Percentiles rank a stretch among this genome's conserved stretches.
Conservation (phyloP, 2,329 filamentous ascomycete species). For the Cryphonectria radicalis region DNA sequence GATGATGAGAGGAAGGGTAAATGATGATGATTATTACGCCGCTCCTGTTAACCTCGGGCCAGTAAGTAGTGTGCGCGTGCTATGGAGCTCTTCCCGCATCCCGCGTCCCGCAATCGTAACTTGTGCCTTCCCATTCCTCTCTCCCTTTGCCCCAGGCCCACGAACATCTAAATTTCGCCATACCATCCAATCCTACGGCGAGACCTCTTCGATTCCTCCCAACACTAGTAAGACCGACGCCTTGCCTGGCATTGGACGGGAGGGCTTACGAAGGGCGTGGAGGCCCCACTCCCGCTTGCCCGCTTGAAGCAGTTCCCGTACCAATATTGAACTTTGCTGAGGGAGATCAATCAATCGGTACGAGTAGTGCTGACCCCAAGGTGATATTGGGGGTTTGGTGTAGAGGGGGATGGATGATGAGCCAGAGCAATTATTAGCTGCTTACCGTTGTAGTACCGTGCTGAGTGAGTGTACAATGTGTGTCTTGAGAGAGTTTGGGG, state of each 20-base stretch:
- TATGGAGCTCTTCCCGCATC: not conserved
- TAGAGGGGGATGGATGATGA: not conserved
- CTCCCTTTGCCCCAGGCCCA: not conserved
- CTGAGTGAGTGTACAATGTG: not conserved
- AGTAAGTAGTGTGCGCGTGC: not conserved
- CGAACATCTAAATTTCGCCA: not conserved
- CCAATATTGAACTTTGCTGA: constrained; percentile 3
- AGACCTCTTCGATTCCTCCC: not conserved
- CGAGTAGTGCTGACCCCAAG: not conserved
- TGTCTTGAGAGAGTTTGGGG: not conserved
- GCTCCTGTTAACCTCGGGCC: not conserved
- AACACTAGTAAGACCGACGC: constrained; percentile 3
- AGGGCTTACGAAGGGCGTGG: not conserved
- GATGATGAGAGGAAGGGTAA: not conserved
- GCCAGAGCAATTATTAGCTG: not conserved
- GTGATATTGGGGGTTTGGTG: constrained; percentile 1
- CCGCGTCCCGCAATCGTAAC: not conserved
- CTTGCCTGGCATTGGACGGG: not conserved
- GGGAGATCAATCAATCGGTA: constrained; percentile 1
- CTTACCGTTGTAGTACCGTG: not conserved
- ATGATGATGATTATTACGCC: not conserved
- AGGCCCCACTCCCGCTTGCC: not conserved
- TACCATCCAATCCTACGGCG: not conserved
- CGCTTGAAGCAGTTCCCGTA: not conserved
- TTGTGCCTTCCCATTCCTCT: not conserved